Conservation (phyloP, 2,329 filamentous ascomycete genomes). For the Fusarium dimerum region DNA sequence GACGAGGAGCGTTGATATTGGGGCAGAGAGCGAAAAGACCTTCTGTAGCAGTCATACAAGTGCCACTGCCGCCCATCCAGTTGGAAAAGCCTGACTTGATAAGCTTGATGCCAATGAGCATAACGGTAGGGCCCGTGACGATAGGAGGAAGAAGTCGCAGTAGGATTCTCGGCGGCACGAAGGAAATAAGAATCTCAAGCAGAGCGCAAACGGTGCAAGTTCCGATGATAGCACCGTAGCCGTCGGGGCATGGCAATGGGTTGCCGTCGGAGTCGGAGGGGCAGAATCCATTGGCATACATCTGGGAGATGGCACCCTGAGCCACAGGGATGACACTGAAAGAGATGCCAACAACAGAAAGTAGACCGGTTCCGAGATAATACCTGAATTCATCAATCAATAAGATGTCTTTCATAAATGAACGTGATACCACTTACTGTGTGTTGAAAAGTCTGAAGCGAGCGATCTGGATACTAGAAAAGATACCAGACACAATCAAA, state of each 20-base stretch:
- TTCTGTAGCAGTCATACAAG: slow-evolving; percentile 50
- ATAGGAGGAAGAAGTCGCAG: slow-evolving; percentile 78
- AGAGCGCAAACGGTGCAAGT: slow-evolving; percentile 66
- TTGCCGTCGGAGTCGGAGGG: slow-evolving; percentile 60
- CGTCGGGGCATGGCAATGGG: slow-evolving; percentile 72
- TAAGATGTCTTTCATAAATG: not conserved
- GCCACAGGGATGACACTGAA: slow-evolving; percentile 43
- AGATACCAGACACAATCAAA: slow-evolving; percentile 74
- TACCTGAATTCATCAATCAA: slow-evolving; percentile 51
- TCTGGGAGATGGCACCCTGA: slow-evolving; percentile 70
- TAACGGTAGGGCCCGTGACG: slow-evolving; percentile 70
- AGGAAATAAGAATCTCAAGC: slow-evolving; percentile 73
- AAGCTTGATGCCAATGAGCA: slow-evolving; percentile 72
- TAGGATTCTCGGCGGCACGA: slow-evolving; percentile 68
- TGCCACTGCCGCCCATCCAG: slow-evolving; percentile 75
- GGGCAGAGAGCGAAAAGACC: slow-evolving; percentile 67
- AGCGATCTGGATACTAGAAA: slow-evolving; percentile 76
- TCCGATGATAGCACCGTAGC: slow-evolving; percentile 72
- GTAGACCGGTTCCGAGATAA: slow-evolving; percentile 75
- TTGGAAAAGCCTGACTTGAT: slow-evolving; percentile 72
- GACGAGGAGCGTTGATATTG: slow-evolving; percentile 65
- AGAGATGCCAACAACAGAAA: slow-evolving; percentile 71
- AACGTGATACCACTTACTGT: slow-evolving; percentile 38
- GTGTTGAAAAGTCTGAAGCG: slow-evolving; percentile 72
- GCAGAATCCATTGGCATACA: slow-evolving; percentile 75